A percentile compares a stretch with the other conserved stretches of the same genome.
These are phyloP conservation scores for Fusarium clavum DNA, from an alignment of 2,329 filamentous ascomycete species.

Conservation along the genomic window DNA sequence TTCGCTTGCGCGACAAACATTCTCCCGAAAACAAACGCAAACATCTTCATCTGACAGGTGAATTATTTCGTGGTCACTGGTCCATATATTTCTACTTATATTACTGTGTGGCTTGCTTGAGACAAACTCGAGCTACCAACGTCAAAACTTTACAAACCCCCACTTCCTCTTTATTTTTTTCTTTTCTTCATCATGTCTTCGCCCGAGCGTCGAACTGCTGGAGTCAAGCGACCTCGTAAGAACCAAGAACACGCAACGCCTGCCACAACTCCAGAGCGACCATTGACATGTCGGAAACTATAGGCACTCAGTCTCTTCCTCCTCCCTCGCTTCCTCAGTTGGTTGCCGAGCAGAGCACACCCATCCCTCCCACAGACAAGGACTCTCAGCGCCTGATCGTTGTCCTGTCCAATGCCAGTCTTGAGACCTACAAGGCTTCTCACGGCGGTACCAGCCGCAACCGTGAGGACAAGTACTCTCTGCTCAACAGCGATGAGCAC, in stretches of 20 bases:
- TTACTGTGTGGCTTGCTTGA: slow-evolving; percentile 14
- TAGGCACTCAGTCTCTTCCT: slow-evolving; percentile 93
- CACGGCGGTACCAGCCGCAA: slow-evolving; percentile 74
- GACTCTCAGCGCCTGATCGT: slow-evolving; percentile 93
- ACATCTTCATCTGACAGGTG: neutral
- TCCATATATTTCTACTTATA: slow-evolving; percentile 1
- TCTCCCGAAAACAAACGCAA: neutral
- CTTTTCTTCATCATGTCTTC: slow-evolving; percentile 51
- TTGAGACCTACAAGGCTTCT: slow-evolving; percentile 96
- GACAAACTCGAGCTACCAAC: slow-evolving; percentile 14
- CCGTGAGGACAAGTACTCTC: slow-evolving; percentile 94
- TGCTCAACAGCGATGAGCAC: slow-evolving; percentile 98
- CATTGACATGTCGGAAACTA: slow-evolving; percentile 42
- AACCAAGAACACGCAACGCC: slow-evolving; percentile 1
- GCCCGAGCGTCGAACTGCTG: slow-evolving; percentile 54
- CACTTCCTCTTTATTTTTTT: slow-evolving; percentile 18
- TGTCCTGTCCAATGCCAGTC: slow-evolving; percentile 94
- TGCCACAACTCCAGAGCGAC: slow-evolving; percentile 2
- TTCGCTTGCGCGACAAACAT: slow-evolving; percentile 15
- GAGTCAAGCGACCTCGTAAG: slow-evolving; percentile 60
- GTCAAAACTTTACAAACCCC: slow-evolving; percentile 17
- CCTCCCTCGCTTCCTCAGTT: slow-evolving; percentile 91
- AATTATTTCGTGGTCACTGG: neutral
- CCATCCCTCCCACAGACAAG: slow-evolving; percentile 88
- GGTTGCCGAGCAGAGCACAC: slow-evolving; percentile 89